phyloP scores from a whole-genome alignment of 306 rosid species.

The Herpetospermum pedunculosum region DNA sequence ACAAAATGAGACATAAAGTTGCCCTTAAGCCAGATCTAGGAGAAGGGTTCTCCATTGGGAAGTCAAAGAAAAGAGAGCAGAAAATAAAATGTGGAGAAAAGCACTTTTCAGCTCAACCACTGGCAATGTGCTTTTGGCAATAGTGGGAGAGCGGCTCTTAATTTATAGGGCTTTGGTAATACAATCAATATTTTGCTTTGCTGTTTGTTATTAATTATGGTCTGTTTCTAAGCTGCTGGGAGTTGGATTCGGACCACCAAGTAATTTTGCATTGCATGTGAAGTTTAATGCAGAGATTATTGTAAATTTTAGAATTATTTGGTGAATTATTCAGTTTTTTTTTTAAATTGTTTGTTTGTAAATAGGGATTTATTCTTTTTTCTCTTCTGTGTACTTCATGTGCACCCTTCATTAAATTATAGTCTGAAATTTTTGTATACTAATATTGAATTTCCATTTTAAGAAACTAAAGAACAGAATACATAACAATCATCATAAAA shows the following conservation, averaged over 20 bases:
- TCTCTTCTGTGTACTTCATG: not conserved
- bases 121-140: not conserved
- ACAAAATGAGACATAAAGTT: not conserved
- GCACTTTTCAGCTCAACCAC: not conserved
- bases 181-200: not conserved
- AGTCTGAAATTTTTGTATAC: too few species aligned
- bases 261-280: not conserved
- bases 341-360: too few species aligned
- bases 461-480: not conserved
- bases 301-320: not conserved
- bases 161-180: slow-evolving; percentile 5
- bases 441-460: too few species aligned
- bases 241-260: not conserved
- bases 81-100: not conserved
- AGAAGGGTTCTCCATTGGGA: not conserved
- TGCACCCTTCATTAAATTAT: too few species aligned
- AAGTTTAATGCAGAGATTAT: not conserved
- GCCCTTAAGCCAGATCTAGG: not conserved
- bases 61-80: not conserved
- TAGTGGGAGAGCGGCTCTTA: not conserved
- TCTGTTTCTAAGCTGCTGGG: not conserved
- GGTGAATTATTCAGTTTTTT: too few species aligned
- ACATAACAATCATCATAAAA: not conserved
- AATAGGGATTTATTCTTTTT: too few species aligned
- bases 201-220: not conserved